Conservation (phyloP, 768 basidiomycete species). For the Tephrocybe sp. region DNA sequence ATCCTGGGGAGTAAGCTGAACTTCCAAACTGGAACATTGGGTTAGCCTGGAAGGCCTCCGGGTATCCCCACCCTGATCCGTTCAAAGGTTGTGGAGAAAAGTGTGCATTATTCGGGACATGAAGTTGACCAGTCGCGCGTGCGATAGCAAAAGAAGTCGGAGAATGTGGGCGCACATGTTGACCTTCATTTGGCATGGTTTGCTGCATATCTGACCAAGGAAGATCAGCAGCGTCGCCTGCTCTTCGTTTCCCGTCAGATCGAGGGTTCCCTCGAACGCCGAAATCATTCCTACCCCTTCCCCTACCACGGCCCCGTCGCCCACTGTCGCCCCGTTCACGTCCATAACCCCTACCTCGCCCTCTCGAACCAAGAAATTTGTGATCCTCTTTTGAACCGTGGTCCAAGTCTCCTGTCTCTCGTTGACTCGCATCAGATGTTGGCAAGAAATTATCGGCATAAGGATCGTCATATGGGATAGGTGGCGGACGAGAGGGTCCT, state of each 20-base stretch:
- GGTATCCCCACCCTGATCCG: conserved; percentile 12
- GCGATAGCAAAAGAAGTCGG: conserved; percentile 48
- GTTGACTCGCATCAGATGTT: not conserved
- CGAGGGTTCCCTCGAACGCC: conserved; percentile 26
- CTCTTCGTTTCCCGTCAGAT: conserved; percentile 7
- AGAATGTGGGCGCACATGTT: conserved; percentile 30
- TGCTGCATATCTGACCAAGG: conserved; percentile 14
- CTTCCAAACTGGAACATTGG: conserved; percentile 18
- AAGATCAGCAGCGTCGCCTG: conserved; percentile 13
- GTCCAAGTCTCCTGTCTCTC: not conserved
- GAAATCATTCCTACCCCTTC: conserved; percentile 29
- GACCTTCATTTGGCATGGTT: conserved; percentile 26
- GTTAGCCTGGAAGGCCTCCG: conserved; percentile 16
- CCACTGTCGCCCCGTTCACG: conserved; percentile 37
- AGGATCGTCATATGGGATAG: conserved; percentile 78
- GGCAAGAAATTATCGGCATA: conserved; percentile 47
- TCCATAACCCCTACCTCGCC: conserved; percentile 24
- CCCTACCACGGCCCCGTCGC: conserved; percentile 32
- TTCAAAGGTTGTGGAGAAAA: not conserved
- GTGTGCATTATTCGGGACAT: conserved; percentile 7
- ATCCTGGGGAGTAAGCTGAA: conserved; percentile 18
- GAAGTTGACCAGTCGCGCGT: conserved; percentile 39
- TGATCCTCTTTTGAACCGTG: conserved; percentile 2
- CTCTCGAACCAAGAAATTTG: conserved; percentile 1
- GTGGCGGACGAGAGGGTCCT: conserved; percentile 59